Percentiles rank a stretch among this genome's conserved stretches.
Conservation (phyloP, 768 basidiomycete species). For the Phanerochaete sordida region DNA sequence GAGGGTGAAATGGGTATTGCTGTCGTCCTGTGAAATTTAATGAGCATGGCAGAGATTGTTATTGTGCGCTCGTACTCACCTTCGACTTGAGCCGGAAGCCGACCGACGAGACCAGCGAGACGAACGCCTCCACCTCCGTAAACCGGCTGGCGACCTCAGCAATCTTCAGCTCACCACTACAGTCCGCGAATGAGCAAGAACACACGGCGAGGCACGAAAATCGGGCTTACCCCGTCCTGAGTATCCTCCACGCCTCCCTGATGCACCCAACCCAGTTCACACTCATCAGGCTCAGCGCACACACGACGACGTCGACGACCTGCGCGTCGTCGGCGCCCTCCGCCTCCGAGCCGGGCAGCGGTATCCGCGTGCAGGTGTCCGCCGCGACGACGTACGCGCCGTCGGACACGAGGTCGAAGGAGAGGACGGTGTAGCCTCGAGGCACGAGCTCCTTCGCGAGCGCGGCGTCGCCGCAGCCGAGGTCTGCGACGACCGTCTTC, state of each 20-base stretch:
- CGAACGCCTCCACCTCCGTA: slow-evolving; percentile 62
- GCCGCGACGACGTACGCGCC: slow-evolving; percentile 78
- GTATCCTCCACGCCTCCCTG: slow-evolving; percentile 84
- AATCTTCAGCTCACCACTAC: slow-evolving; percentile 77
- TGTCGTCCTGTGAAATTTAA: slow-evolving; percentile 53
- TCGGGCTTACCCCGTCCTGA: slow-evolving; percentile 69
- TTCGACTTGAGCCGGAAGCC: slow-evolving; percentile 74
- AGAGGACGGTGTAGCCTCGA: slow-evolving; percentile 65
- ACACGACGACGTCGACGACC: slow-evolving; percentile 88
- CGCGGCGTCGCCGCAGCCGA: slow-evolving; percentile 94
- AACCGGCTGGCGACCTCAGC: slow-evolving; percentile 91
- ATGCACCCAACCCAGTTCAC: slow-evolving; percentile 94
- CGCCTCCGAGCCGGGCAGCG: slow-evolving; percentile 77
- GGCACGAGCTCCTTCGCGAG: slow-evolving; percentile 73
- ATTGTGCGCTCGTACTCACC: slow-evolving; percentile 26
- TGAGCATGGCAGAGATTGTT: not conserved
- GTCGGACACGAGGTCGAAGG: slow-evolving; percentile 79
- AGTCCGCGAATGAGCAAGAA: not conserved
- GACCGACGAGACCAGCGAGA: slow-evolving; percentile 54
- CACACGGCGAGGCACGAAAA: not conserved
- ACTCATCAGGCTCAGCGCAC: slow-evolving; percentile 95
- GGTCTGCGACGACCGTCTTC: slow-evolving; percentile 79
- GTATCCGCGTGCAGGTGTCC: slow-evolving; percentile 80
- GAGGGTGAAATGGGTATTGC: slow-evolving; percentile 81
- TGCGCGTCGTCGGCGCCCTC: slow-evolving; percentile 57